Conservation (phyloP, 177 flowering plant genomes). For the Vitis hybrid region DNA sequence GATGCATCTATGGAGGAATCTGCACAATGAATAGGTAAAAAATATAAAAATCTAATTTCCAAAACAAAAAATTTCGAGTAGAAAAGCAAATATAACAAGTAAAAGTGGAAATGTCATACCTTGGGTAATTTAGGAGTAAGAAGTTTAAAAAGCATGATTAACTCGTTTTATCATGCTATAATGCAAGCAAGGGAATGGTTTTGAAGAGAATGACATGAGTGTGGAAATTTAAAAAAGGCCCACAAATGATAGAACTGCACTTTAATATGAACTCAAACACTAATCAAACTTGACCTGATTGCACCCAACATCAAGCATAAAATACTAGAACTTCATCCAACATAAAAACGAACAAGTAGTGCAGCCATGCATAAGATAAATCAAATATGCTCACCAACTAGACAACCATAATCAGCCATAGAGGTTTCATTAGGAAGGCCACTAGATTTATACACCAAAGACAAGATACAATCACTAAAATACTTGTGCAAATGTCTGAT, state of each 20-base stretch:
- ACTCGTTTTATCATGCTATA: not conserved
- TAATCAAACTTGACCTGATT: not conserved
- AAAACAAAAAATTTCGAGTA: slow-evolving; percentile 8
- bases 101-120: slow-evolving; percentile 9
- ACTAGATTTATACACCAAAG: slow-evolving; percentile 8
- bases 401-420: not conserved
- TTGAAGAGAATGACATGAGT: not conserved
- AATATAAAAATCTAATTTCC: slow-evolving; percentile 16
- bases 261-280: not conserved
- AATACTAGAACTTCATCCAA: too few relatives aligned
- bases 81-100: not conserved
- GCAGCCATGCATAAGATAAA: not conserved
- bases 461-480: too few relatives aligned
- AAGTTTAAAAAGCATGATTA: not conserved
- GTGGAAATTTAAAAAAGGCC: not conserved
- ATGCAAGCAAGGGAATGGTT: not conserved
- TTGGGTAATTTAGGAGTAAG: slow-evolving; percentile 4
- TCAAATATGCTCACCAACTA: not conserved
- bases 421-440: slow-evolving; percentile 19
- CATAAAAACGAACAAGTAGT: not conserved
- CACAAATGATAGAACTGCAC: not conserved
- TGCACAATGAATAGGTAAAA: slow-evolving; percentile 24
- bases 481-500: too few relatives aligned
- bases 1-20: slow-evolving; percentile 33
- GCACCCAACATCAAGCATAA: not conserved